Evolutionary conservation across 2,329 filamentous ascomycete species (phyloP).

Genomic region (Lachnellula occidentalis): DNA sequence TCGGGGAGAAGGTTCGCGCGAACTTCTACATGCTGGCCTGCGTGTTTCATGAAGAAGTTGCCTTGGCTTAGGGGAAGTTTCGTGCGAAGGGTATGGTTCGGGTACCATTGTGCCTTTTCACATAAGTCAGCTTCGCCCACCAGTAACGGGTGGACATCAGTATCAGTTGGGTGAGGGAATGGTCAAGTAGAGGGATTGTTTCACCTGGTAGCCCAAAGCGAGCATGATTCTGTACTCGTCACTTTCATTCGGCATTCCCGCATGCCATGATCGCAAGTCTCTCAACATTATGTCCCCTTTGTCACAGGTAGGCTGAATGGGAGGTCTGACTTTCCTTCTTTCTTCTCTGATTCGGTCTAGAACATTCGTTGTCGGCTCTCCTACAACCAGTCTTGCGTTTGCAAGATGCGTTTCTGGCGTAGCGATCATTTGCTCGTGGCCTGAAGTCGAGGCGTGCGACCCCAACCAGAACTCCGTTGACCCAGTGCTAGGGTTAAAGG

Average conservation of each 20-base stretch:
- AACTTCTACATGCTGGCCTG: conserved; percentile 24
- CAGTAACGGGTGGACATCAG: background rate
- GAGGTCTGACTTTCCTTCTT: conserved; percentile 35
- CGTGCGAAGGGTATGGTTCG: conserved; percentile 23
- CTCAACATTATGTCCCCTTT: conserved; percentile 53
- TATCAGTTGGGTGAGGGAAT: too few relatives aligned
- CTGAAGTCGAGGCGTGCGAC: conserved; percentile 32
- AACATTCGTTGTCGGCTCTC: conserved; percentile 44
- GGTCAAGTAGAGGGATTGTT: background rate
- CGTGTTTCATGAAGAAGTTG: conserved; percentile 28
- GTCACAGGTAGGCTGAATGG: conserved; percentile 44
- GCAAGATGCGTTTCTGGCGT: conserved; percentile 17
- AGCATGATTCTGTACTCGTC: conserved; percentile 50
- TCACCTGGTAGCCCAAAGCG: conserved; percentile 38
- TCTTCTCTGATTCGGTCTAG: conserved; percentile 36
- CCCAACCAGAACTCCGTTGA: conserved; percentile 39
- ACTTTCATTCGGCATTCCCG: conserved; percentile 54
- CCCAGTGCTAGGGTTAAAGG: conserved; percentile 33
- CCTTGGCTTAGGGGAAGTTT: conserved; percentile 25
- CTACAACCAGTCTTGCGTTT: conserved; percentile 41
- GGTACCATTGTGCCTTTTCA: conserved; percentile 28
- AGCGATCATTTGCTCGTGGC: conserved; percentile 30
- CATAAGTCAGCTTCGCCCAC: background rate
- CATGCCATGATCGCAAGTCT: conserved; percentile 58
- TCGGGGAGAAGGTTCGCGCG: conserved; percentile 24